These are phyloP conservation scores for Hibiscus trionum DNA, from an alignment of 345 rosid species.

Conservation along the genomic window DNA sequence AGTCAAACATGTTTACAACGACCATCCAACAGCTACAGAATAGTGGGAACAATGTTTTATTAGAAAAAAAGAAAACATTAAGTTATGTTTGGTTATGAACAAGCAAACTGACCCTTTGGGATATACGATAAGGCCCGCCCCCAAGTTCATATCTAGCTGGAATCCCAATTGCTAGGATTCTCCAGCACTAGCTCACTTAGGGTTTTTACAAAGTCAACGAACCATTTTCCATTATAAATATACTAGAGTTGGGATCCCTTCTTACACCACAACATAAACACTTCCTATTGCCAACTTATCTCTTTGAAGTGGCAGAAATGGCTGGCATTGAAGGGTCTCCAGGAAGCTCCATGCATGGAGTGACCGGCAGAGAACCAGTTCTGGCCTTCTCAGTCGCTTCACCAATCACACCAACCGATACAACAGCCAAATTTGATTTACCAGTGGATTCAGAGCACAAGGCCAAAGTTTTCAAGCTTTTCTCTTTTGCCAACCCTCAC, in stretches of 20 bases:
- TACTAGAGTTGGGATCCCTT: background rate
- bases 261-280: background rate
- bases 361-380: conserved; percentile 58
- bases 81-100: background rate
- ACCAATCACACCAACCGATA: conserved; percentile 43
- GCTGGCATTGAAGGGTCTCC: conserved; percentile 44
- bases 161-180: background rate
- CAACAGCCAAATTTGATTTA: conserved; percentile 47
- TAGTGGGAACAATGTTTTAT: background rate
- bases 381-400: conserved; percentile 42
- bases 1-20: conserved; percentile 3
- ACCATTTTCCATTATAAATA: background rate
- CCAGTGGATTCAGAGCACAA: conserved; percentile 83
- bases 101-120: conserved; percentile 29
- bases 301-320: conserved; percentile 17
- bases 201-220: background rate
- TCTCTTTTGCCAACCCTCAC: conserved; percentile 71
- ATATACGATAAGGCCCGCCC: conserved; percentile 24
- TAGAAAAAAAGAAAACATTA: background rate
- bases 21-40: background rate
- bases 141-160: conserved; percentile 21
- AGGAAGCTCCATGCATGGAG: conserved; percentile 76
- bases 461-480: conserved; percentile 58
- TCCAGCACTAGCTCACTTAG: background rate
- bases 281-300: background rate